A percentile compares a stretch with the other conserved stretches of the same genome.
These are phyloP conservation scores for Venturia oleaginea DNA, from an alignment of 2,329 filamentous ascomycete genomes.

Conservation along the genomic window DNA sequence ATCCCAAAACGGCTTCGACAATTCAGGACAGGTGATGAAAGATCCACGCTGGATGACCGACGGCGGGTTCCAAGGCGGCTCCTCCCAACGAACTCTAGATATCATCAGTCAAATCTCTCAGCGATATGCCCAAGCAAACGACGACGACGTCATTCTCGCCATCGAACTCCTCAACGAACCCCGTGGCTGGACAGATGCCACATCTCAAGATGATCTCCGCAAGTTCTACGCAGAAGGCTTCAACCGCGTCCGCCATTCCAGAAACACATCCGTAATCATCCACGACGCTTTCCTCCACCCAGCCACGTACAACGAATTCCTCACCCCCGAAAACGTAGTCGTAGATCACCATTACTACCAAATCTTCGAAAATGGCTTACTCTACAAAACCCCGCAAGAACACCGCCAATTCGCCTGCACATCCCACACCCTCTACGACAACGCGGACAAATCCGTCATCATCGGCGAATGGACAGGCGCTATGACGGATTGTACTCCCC, in stretches of 20 bases:
- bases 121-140: conserved; percentile 45
- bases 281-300: conserved; percentile 48
- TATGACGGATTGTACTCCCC: conserved; percentile 51
- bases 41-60: conserved; percentile 35
- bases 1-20: conserved; percentile 54
- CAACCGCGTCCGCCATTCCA: conserved; percentile 36
- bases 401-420: conserved; percentile 51
- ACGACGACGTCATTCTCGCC: conserved; percentile 50
- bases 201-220: conserved; percentile 36
- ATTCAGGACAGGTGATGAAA: conserved; percentile 44
- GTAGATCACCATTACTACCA: conserved; percentile 61
- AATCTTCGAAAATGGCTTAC: conserved; percentile 45
- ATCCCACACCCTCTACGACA: conserved; percentile 39
- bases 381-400: conserved; percentile 41
- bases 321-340: conserved; percentile 42
- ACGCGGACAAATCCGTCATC: conserved; percentile 56
- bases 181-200: conserved; percentile 30
- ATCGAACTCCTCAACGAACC: conserved; percentile 53
- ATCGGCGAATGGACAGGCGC: conserved; percentile 62
- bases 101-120: conserved; percentile 49
- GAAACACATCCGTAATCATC: conserved; percentile 45
- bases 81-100: conserved; percentile 41
- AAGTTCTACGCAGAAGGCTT: conserved; percentile 49
- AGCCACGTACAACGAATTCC: conserved; percentile 52
- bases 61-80: conserved; percentile 28